A percentile compares a stretch with the other conserved stretches of the same genome.
phyloP scores from a whole-genome alignment of 2,329 filamentous ascomycete genomes.

The Calonectria henricotiae region DNA sequence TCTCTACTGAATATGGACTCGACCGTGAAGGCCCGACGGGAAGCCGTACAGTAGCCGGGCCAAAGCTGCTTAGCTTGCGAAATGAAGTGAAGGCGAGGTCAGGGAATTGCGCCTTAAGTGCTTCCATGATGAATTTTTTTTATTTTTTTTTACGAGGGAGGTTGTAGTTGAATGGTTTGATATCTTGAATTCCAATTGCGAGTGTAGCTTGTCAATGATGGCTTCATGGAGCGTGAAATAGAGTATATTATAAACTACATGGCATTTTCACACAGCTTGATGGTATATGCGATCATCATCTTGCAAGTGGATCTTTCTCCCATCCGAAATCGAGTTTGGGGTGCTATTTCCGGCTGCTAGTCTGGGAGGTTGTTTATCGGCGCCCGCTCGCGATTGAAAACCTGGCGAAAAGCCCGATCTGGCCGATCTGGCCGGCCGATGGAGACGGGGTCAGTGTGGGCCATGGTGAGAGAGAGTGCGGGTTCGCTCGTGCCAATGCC shows the following conservation, averaged over 20 bases:
- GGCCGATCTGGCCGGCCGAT: not conserved
- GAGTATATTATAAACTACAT: not conserved
- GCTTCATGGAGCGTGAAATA: not conserved
- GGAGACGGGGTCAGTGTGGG: not conserved
- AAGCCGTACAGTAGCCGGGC: slow-evolving; percentile 3
- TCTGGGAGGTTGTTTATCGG: not conserved
- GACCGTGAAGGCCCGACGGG: slow-evolving; percentile 1
- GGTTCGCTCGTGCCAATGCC: not conserved
- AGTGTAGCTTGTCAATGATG: not conserved
- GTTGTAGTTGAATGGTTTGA: no score
- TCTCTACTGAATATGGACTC: slow-evolving; percentile 21
- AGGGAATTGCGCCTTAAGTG: slow-evolving; percentile 14
- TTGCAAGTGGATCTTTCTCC: not conserved
- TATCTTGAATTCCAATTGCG: not conserved
- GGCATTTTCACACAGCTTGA: no score
- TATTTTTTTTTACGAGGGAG: no score
- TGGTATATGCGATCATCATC: no score
- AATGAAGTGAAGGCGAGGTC: slow-evolving; percentile 2
- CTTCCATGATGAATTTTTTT: not conserved
- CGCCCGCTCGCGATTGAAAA: slow-evolving; percentile 5
- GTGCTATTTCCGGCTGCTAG: not conserved
- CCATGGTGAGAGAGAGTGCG: not conserved
- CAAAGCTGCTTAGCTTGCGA: slow-evolving; percentile 12
- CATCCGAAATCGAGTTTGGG: not conserved
- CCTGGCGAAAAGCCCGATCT: not conserved